These are phyloP conservation scores for Primulina huaijiensis DNA, from an alignment of 257 asterid genomes.

Conservation along the genomic window DNA sequence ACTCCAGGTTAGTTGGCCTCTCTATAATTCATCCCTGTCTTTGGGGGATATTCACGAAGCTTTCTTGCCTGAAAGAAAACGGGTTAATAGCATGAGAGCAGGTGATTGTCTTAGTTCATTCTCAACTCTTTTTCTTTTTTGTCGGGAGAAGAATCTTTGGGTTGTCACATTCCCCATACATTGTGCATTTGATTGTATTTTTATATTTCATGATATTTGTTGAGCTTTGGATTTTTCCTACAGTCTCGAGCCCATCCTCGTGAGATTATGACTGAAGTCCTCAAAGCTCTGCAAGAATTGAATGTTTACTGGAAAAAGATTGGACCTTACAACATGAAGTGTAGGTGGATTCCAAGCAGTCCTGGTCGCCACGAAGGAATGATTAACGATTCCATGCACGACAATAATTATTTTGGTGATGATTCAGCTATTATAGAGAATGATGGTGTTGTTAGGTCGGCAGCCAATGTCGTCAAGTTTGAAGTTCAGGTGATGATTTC, in stretches of 20 bases:
- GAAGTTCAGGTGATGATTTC: conserved; percentile 76
- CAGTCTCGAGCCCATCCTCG: conserved; percentile 87
- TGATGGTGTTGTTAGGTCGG: conserved; percentile 38
- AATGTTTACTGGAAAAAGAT: conserved; percentile 75
- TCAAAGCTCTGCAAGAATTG: conserved; percentile 66
- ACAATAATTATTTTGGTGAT: conserved; percentile 44
- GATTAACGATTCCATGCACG: conserved; percentile 44
- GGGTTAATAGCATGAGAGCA: not conserved
- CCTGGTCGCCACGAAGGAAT: conserved; percentile 41
- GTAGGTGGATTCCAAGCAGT: conserved; percentile 59
- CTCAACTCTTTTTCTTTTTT: not conserved
- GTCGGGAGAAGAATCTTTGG: not conserved
- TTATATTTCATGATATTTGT: conserved; percentile 17
- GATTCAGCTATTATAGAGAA: conserved; percentile 58
- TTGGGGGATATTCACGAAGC: not conserved
- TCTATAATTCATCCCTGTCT: not conserved
- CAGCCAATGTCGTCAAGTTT: conserved; percentile 67
- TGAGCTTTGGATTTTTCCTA: conserved; percentile 15
- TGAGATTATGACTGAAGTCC: conserved; percentile 77
- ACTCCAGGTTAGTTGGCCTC: conserved; percentile 53
- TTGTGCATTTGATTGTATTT: not conserved
- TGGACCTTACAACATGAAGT: conserved; percentile 82
- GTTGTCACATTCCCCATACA: not conserved
- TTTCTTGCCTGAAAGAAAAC: not conserved
- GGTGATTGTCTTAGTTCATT: not conserved